A percentile compares a stretch with the other conserved stretches of the same genome.
Conservation (phyloP, 805 yeast species). For the Candida montana region DNA sequence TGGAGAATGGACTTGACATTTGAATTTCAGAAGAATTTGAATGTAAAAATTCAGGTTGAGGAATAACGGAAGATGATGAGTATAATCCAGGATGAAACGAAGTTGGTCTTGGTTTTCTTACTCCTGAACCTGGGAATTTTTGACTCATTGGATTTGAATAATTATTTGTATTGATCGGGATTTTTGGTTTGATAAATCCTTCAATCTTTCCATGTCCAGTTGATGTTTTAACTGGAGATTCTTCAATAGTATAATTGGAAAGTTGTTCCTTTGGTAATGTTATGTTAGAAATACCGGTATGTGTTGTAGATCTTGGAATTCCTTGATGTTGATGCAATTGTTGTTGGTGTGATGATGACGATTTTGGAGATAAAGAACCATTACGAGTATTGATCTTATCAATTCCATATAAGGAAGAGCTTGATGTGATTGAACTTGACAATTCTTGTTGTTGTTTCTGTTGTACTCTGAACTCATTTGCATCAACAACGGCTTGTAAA, state of each 20-base stretch:
- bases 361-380: slow-evolving; percentile 13
- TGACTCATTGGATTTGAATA: slow-evolving; percentile 15
- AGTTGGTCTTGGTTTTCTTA: slow-evolving; percentile 73
- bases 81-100: slow-evolving; percentile 69
- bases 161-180: slow-evolving; percentile 17
- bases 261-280: slow-evolving; percentile 7
- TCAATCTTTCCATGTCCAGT: neutral
- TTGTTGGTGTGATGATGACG: slow-evolving; percentile 6
- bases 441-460: slow-evolving; percentile 1
- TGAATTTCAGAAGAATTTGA: neutral
- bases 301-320: slow-evolving; percentile 33
- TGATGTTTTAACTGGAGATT: slow-evolving; percentile 18
- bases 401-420: slow-evolving; percentile 20
- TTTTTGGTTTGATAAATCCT: slow-evolving; percentile 20
- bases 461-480: slow-evolving; percentile 36
- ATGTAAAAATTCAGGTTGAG: slow-evolving; percentile 12
- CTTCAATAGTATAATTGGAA: slow-evolving; percentile 18
- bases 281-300: slow-evolving; percentile 24
- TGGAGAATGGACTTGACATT: slow-evolving; percentile 18
- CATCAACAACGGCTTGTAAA: slow-evolving; percentile 68
- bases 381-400: slow-evolving; percentile 11
- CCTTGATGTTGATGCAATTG: slow-evolving; percentile 10
- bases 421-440: slow-evolving; percentile 9
- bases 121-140: slow-evolving; percentile 29
- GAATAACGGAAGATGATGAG: slow-evolving; percentile 13